Evolutionary conservation across 768 basidiomycete genomes (phyloP), one percentile per base, ranked within the genome.

Genomic region (Boletus reticuloceps): DNA sequence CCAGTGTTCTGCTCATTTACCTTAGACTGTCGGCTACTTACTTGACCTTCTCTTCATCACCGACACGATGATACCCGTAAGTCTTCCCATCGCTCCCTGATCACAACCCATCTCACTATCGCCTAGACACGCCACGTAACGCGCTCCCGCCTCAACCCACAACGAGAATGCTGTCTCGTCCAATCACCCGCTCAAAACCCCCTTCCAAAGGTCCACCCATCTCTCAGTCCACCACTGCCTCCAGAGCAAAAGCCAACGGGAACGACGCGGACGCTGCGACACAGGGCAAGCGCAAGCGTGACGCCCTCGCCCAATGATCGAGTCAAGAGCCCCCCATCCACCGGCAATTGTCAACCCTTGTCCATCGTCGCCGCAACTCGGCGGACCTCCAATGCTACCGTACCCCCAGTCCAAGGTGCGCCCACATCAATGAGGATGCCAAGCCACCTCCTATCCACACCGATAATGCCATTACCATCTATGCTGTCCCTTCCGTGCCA

Each of bases 91-190:
- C 31, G 37, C 3, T 16, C 6, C 4, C 1, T 22, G 22, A 22
- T 22, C 22, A 22, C 22, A 29, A 2, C 32, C 16, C 22, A 12
- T 7, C 45, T 50, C n/a, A 38, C 17, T 6, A 10, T 39, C 17
- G 0, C 20, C 16, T 59, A 89, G 88, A 79, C 83, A 53, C 83
- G 88, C 62, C 83, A 87, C 72, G 80, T 81, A 46, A 81, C 79
- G 84, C 69, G 74, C 78, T 40, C 76, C 80, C 52, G 82, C 82
- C 60, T 72, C 73, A 25, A 72, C 78, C 46, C 76, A 75, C 64
- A 83, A 82, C 67, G 88, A 90, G 78, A 90, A 89, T 67, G 82
- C 83, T 53, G 83, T 82, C 85, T 50, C 82, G 83, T 54, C 81
- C 82, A 41, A 74, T 77, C 46, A 81, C 85, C 57, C 85, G 84